Evolutionary conservation across 352 stramenopile species (phyloP).

Genomic region (Phytophthora sp.): DNA sequence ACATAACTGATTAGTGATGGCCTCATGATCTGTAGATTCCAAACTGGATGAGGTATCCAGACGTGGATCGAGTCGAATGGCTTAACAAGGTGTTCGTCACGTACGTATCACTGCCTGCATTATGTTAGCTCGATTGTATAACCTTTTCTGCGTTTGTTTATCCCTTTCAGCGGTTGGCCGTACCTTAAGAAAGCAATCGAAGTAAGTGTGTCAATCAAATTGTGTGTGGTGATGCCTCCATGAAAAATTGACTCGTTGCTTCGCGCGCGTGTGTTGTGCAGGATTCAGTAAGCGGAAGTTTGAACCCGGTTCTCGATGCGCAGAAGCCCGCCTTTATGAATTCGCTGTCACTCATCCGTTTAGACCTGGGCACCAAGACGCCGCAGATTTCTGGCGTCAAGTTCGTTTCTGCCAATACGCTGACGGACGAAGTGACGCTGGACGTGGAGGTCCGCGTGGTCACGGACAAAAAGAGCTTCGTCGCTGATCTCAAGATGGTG

Average conservation of each 20-base stretch:
- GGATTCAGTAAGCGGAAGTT: constrained; percentile 64
- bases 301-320: constrained; percentile 71
- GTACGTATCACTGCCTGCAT: constrained; percentile 14
- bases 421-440: constrained; percentile 71
- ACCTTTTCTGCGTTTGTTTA: no score
- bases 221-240: background rate
- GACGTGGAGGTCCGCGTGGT: constrained; percentile 73
- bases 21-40: no score
- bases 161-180: constrained; percentile 67
- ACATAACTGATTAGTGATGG: no score
- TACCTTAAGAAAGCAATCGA: constrained; percentile 80
- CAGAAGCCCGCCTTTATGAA: constrained; percentile 73
- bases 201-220: constrained; percentile 23
- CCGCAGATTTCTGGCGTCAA: constrained; percentile 78
- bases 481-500: constrained; percentile 71
- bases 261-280: constrained; percentile 13
- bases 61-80: constrained; percentile 80
- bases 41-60: constrained; percentile 61
- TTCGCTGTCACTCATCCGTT: constrained; percentile 56
- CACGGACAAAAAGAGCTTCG: constrained; percentile 65
- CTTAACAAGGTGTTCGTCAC: constrained; percentile 76
- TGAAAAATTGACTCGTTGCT: background rate
- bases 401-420: constrained; percentile 59
- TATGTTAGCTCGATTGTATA: no score
- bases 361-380: constrained; percentile 62